Evolutionary conservation across 2,329 filamentous ascomycete genomes (phyloP).

Genomic region (Penicillium sp.): DNA sequence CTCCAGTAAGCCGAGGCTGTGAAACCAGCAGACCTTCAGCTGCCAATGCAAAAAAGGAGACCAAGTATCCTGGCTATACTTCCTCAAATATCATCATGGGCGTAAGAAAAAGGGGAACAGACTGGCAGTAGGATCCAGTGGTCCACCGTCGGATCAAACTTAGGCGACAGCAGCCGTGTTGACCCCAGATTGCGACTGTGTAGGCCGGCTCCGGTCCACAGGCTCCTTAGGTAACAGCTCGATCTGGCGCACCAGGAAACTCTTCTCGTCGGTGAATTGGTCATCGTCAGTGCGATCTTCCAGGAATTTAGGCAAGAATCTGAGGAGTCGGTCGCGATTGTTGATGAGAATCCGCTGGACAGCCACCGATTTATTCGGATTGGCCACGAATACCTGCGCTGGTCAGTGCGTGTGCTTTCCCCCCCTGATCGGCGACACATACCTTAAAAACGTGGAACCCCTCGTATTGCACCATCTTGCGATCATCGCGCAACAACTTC

Average conservation of each 20-base stretch:
- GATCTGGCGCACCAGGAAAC: conserved; percentile 95
- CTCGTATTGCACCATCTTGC: conserved; percentile 99
- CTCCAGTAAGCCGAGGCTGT: conserved; percentile 19
- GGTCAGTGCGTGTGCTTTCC: conserved; percentile 19
- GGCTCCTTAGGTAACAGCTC: conserved; percentile 48
- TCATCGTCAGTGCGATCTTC: conserved; percentile 96
- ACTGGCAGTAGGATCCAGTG: conserved; percentile 7
- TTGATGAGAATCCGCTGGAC: conserved; percentile 95
- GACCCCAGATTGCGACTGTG: conserved; percentile 27
- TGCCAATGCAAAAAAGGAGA: conserved; percentile 15
- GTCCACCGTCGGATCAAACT: conserved; percentile 12
- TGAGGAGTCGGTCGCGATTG: conserved; percentile 87
- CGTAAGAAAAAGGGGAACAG: conserved; percentile 4
- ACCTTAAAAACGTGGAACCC: conserved; percentile 98
- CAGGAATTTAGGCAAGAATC: conserved; percentile 85
- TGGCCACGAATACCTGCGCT: conserved; percentile 83
- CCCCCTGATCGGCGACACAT: conserved; percentile 11
- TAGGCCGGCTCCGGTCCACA: conserved; percentile 34
- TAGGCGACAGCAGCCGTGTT: conserved; percentile 32
- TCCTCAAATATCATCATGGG: conserved; percentile 10
- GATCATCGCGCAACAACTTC: conserved; percentile 91
- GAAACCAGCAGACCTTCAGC: conserved; percentile 12
- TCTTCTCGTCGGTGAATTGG: conserved; percentile 97
- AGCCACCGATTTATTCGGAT: conserved; percentile 94
- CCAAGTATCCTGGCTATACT: conserved; percentile 9